phyloP scores from a whole-genome alignment of 2,329 filamentous ascomycete genomes.

The Xylariomycetidae sp. region DNA sequence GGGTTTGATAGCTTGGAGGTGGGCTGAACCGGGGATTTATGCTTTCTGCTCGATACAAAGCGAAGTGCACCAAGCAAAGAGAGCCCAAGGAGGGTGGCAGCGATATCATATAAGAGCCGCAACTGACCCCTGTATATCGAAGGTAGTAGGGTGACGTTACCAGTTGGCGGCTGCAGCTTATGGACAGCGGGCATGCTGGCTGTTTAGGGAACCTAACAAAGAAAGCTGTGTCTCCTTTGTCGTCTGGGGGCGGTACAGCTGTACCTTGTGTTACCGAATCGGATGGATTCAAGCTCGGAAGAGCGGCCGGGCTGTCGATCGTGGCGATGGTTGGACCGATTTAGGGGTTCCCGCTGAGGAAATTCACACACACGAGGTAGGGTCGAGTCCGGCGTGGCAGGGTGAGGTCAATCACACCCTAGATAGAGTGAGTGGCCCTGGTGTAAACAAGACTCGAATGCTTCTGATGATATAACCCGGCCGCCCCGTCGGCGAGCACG shows the following conservation, averaged over 20 bases:
- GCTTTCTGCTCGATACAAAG: constrained; percentile 14
- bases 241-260: constrained; percentile 19
- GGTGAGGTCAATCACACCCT: no score
- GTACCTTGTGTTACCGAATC: no score
- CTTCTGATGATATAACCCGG: no score
- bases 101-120: constrained; percentile 17
- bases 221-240: no score
- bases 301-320: constrained; percentile 22
- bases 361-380: no score
- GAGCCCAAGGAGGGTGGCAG: constrained; percentile 15
- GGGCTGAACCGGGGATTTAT: constrained; percentile 12
- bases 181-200: constrained; percentile 37
- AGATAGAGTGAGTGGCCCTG: neutral
- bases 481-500: no score
- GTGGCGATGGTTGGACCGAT: constrained; percentile 15
- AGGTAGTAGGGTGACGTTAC: constrained; percentile 25
- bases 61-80: constrained; percentile 16
- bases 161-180: constrained; percentile 21
- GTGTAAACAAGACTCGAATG: no score
- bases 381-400: no score
- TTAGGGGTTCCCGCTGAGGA: constrained; percentile 13
- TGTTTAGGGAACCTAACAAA: constrained; percentile 26
- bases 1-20: constrained; percentile 7
- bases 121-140: constrained; percentile 22
- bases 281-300: no score